Evolutionary conservation across 1,139 yeast species (phyloP), one percentile per base, ranked within the genome.

Genomic region (Meyerozyma sp.): DNA sequence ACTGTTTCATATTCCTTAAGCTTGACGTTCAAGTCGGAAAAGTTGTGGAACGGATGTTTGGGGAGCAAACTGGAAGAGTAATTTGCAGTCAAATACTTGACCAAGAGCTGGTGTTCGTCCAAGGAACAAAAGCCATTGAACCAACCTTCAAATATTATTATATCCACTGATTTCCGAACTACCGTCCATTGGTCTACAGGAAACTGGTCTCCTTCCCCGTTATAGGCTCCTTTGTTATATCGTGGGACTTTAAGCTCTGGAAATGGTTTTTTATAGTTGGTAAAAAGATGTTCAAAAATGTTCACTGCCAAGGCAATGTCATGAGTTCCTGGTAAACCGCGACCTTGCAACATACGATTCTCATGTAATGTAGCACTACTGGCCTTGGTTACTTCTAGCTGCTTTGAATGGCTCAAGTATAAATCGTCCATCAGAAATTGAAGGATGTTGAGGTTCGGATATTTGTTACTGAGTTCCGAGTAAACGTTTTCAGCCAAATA

Each of bases 291-390:
- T 14, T 47, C 45, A 39, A 66, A 54, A n/a, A 60, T 57, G 2
- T 54, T 44, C 2, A 46, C n/a, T 5, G 75, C 66, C 14, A 79
- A 53, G 1, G 53, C 54, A 35, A 86, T 54, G 57, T 93, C 98
- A 59, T 93, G 98, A 0, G 98, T 91, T 0, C 98, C 98, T 0
- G 98, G 98, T 27, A 88, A 70, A 0, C 98, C 98, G 37, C 98
- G 67, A 3, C 96, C 96, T 49, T 75, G 78, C 25, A 87, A 58
- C 42, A 89, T 64, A 30, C 63, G 61, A 58, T 90, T 90, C 5
- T 66, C 73, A 8, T 50, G 53, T 29, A 32, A 14, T 10, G 43
- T 41, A 3, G 49, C 42, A 8, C 39, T 32, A 2, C 73, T 65
- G 27, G 59, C 49, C 10, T 51, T 39, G 4, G 77, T 75, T 29